phyloP scores from a whole-genome alignment of 768 basidiomycete genomes.

The Kondoa malvinella region DNA sequence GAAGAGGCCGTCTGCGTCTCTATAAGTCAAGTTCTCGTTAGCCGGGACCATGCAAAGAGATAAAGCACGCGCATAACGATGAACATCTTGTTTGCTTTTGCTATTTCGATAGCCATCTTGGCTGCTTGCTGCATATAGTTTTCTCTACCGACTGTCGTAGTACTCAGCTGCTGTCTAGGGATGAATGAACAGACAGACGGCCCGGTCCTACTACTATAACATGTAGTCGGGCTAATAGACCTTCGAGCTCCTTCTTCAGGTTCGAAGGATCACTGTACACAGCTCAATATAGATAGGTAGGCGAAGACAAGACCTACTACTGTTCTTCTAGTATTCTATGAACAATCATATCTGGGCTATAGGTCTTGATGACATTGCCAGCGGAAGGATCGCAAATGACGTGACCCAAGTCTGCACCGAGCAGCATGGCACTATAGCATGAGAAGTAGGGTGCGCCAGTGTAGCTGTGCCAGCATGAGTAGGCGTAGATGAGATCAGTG shows the following conservation, averaged over 20 bases:
- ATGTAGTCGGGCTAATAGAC: constrained; percentile 68
- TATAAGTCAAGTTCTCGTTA: neutral
- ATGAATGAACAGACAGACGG: constrained; percentile 18
- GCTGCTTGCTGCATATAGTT: constrained; percentile 75
- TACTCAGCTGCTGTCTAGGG: too few species aligned
- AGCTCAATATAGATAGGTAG: constrained; percentile 38
- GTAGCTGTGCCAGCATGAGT: neutral
- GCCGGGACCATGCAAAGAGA: neutral
- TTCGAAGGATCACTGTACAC: constrained; percentile 35
- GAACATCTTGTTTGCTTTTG: constrained; percentile 58
- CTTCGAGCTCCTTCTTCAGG: constrained; percentile 28
- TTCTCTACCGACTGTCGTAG: constrained; percentile 55
- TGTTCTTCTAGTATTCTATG: constrained; percentile 71
- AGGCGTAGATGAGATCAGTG: neutral
- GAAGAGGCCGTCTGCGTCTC: constrained; percentile 78
- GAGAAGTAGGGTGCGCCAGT: constrained; percentile 72
- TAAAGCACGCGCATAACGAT: constrained; percentile 44
- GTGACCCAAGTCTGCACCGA: constrained; percentile 47
- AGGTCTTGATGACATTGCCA: constrained; percentile 83
- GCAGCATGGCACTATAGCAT: constrained; percentile 69
- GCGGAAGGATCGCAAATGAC: constrained; percentile 91
- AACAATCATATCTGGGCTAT: constrained; percentile 86
- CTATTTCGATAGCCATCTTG: constrained; percentile 54
- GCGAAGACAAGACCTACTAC: too few species aligned
- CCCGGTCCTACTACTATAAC: constrained; percentile 88